Evolutionary conservation across 1,139 yeast genomes (phyloP).

Genomic region (Magnusiomyces ingens): DNA sequence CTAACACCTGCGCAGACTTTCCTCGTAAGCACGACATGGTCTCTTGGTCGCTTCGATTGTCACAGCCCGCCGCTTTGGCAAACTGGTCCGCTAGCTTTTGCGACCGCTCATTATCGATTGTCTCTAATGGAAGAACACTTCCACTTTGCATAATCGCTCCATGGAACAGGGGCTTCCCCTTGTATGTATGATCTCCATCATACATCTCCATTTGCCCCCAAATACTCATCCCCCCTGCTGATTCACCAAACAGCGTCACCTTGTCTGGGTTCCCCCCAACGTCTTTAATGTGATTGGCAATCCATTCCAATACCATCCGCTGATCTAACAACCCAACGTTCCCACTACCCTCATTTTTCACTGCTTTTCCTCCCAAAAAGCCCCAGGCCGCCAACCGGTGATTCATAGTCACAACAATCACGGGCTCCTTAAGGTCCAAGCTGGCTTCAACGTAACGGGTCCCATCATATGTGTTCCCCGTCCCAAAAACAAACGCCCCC

Average conservation of each 20-base stretch:
- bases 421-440: conserved; percentile 18
- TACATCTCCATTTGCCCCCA: conserved; percentile 27
- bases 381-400: conserved; percentile 31
- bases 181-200: conserved; percentile 21
- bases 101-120: conserved; percentile 12
- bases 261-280: conserved; percentile 36
- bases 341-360: conserved; percentile 19
- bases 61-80: conserved; percentile 15
- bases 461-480: conserved; percentile 16
- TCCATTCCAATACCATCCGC: conserved; percentile 33
- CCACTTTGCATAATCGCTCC: conserved; percentile 26
- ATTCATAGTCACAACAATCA: conserved; percentile 19
- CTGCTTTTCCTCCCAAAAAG: conserved; percentile 24
- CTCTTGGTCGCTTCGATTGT: conserved; percentile 9
- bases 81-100: conserved; percentile 18
- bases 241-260: conserved; percentile 34
- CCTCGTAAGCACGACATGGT: conserved; percentile 18
- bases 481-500: conserved; percentile 27
- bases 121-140: conserved; percentile 5
- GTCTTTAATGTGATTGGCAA: conserved; percentile 27
- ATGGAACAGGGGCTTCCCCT: conserved; percentile 23
- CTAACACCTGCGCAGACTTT: conserved; percentile 11
- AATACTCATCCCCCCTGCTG: conserved; percentile 35
- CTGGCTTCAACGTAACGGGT: conserved; percentile 12
- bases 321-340: conserved; percentile 35